Base-by-base conservation (phyloP, 1,139 yeast genomes). In the Kazachstania sp. region DNA sequence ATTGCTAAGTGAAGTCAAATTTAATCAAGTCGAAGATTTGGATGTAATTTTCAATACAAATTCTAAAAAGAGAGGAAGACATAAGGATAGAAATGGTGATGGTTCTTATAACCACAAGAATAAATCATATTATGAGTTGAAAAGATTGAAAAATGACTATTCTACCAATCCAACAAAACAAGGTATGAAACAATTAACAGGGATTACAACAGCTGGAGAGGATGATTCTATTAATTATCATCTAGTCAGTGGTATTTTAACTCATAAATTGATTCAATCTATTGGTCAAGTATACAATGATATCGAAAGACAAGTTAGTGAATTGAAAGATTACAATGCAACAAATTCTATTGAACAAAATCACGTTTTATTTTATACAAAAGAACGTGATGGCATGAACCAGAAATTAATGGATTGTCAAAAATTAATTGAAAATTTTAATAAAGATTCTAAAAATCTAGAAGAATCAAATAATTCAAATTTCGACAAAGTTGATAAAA, bases 1-100 rank as follows among this genome's bases (percentile, higher is more conserved):
- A 0, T 67, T 87, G 48, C 68, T 86, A 44, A 83, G 92, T 0
- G 95, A 87, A 60, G 95, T 86, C 2, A 80, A 76, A 49, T 82
- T 77, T 37, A 67, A 69, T 15, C 78, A 73, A 38, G 50, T 51
- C 34, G 63, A 62, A 41, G 56, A 56, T 29, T 43, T 62, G 18
- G 64, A 63, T 38, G 59, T 53, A 2, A 63, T 60, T 1, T 60
- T 61, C 37, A 43, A 50, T 9, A 55, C 47, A 31, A 58, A 54
- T 18, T 44, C 44, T 6, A 60, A 54, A 54, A 56, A 57, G 46
- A 57, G 60, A 42, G 58, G 58, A 15, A 54, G 58, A 42, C 26
- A 38, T 11, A 31, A 40, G 23, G 41, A 46, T 15, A 32, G 38
- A 18, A 45, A 41, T 20, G 38, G 41, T 4, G 43, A 46, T 8